A percentile compares a stretch with the other conserved stretches of the same genome.
Evolutionary conservation across 1,139 yeast species (phyloP).

Genomic region (Zygotorulaspora mrakii): DNA sequence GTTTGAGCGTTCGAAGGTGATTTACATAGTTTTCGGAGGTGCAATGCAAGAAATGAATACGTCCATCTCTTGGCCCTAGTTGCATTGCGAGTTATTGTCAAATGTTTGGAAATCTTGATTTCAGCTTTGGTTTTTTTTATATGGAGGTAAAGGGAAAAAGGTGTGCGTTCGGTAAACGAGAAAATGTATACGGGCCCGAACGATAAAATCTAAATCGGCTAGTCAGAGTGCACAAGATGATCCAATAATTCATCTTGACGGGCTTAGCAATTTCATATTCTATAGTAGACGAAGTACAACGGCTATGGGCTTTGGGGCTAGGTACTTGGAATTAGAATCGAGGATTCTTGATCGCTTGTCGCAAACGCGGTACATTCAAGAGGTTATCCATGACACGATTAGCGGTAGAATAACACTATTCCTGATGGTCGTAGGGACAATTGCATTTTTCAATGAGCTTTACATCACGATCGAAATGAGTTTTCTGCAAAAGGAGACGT

Average conservation of each 20-base stretch:
- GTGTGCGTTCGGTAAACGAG: not conserved
- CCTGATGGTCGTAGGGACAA: conserved; percentile 31
- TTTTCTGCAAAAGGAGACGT: conserved; percentile 34
- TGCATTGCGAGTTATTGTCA: too few species aligned
- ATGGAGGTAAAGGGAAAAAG: too few species aligned
- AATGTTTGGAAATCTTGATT: not conserved
- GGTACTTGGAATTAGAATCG: conserved; percentile 25
- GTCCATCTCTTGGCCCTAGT: too few species aligned
- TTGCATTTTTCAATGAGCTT: conserved; percentile 36
- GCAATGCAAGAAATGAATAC: too few species aligned
- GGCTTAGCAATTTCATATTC: too few species aligned
- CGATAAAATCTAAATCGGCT: not conserved
- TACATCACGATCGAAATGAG: conserved; percentile 37
- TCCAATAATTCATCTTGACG: too few species aligned
- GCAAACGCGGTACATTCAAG: conserved; percentile 26
- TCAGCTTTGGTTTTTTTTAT: too few species aligned
- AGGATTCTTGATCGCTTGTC: conserved; percentile 20
- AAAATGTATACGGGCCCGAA: not conserved
- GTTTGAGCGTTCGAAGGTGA: too few species aligned
- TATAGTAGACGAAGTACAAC: too few species aligned
- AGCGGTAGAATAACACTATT: conserved; percentile 38
- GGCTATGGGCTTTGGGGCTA: conserved; percentile 11
- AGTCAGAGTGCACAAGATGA: too few species aligned
- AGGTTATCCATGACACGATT: conserved; percentile 31
- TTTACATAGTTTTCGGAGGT: too few species aligned